These are phyloP conservation scores for Colletotrichum tropicale DNA, from an alignment of 2,329 filamentous ascomycete species.

Conservation along the genomic window DNA sequence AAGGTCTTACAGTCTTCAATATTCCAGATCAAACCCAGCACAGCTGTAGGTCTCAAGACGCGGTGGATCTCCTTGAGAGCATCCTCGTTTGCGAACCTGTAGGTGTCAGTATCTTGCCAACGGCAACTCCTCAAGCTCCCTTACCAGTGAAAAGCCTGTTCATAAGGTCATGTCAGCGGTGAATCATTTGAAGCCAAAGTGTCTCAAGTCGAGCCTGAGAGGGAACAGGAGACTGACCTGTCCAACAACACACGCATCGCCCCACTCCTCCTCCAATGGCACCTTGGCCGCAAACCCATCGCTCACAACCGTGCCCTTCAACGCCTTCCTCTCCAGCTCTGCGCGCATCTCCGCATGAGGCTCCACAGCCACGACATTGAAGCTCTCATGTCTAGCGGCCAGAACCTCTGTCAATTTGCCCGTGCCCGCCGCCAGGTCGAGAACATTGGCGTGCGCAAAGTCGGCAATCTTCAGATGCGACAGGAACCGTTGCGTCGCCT, in stretches of 20 bases:
- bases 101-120: not conserved
- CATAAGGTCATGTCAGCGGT: not conserved
- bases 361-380: slow-evolving; percentile 65
- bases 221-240: slow-evolving; percentile 53
- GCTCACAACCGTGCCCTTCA: slow-evolving; percentile 58
- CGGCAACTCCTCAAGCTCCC: slow-evolving; percentile 20
- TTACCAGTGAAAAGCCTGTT: slow-evolving; percentile 62
- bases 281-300: slow-evolving; percentile 65
- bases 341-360: slow-evolving; percentile 69
- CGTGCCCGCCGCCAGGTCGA: slow-evolving; percentile 72
- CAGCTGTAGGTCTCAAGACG: slow-evolving; percentile 63
- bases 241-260: slow-evolving; percentile 69
- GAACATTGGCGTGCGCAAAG: slow-evolving; percentile 49
- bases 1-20: slow-evolving; percentile 67
- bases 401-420: slow-evolving; percentile 73
- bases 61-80: slow-evolving; percentile 71
- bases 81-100: slow-evolving; percentile 70
- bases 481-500: slow-evolving; percentile 64
- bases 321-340: slow-evolving; percentile 61
- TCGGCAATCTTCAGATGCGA: slow-evolving; percentile 55
- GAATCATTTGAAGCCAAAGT: not conserved
- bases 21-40: slow-evolving; percentile 75
- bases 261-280: slow-evolving; percentile 59
- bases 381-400: slow-evolving; percentile 61
- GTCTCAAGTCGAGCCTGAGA: not conserved